Evolutionary conservation across 805 yeast genomes (phyloP).

Genomic region (Wickerhamiella qilinensis): DNA sequence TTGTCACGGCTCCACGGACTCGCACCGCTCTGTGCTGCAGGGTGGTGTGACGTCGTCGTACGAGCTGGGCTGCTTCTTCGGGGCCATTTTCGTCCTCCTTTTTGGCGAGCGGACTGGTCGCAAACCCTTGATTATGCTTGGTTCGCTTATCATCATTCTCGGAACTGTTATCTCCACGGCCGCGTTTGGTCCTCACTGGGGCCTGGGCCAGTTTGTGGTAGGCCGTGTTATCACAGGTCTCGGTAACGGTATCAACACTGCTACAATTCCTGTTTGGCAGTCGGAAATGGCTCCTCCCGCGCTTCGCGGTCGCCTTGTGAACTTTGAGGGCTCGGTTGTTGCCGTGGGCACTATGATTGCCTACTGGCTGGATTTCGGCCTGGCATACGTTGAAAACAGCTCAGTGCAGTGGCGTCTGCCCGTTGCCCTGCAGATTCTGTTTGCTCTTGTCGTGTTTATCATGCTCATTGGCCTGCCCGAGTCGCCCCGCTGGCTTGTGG

Average conservation of each 20-base stretch:
- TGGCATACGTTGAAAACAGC: conserved; percentile 33
- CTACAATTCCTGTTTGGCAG: conserved; percentile 75
- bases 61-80: conserved; percentile 62
- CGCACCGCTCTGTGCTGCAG: conserved; percentile 42
- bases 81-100: conserved; percentile 47
- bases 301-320: conserved; percentile 51
- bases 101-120: conserved; percentile 53
- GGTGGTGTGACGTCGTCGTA: conserved; percentile 43
- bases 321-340: conserved; percentile 55
- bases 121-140: conserved; percentile 41
- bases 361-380: conserved; percentile 60
- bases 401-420: conserved; percentile 60
- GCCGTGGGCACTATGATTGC: conserved; percentile 63
- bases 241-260: conserved; percentile 62
- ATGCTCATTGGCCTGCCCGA: conserved; percentile 54
- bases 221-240: conserved; percentile 61
- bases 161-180: conserved; percentile 44
- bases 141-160: conserved; percentile 38
- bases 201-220: conserved; percentile 52
- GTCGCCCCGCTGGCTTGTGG: conserved; percentile 70
- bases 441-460: conserved; percentile 39
- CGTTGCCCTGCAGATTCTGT: conserved; percentile 52
- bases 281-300: conserved; percentile 56
- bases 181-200: conserved; percentile 29
- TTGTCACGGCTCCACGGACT: not conserved